Conservation (phyloP, 192 early-diverging fungal species). For the Entomortierella chlamydospora region DNA sequence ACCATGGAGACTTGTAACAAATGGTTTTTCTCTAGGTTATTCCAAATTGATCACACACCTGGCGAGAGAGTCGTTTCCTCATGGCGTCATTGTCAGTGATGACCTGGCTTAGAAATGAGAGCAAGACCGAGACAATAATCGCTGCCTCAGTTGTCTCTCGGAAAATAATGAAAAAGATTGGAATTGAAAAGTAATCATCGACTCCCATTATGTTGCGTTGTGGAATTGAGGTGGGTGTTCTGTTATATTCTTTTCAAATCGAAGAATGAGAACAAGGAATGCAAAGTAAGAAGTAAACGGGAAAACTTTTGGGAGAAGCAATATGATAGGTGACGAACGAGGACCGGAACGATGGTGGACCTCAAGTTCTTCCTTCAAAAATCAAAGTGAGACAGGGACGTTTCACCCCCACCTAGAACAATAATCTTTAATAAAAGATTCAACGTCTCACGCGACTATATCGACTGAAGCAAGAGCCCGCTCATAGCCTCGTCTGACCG, state of each 20-base stretch:
- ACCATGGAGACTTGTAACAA: no score
- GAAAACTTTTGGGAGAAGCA: not conserved
- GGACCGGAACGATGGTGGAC: no score
- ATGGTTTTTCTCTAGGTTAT: not conserved
- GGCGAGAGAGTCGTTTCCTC: constrained; percentile 35
- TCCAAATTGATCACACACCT: constrained; percentile 12
- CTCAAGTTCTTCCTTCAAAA: not conserved
- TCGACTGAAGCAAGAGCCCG: constrained; percentile 39
- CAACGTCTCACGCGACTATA: no score
- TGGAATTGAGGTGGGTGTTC: not conserved
- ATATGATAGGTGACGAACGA: not conserved
- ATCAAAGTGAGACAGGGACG: not conserved
- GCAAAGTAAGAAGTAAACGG: no score
- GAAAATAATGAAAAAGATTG: constrained; percentile 82
- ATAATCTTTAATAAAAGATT: no score
- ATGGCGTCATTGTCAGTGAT: constrained; percentile 26
- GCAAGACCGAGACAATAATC: constrained; percentile 86
- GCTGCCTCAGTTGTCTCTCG: constrained; percentile 88
- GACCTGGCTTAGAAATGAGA: constrained; percentile 69
- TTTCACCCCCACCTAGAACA: no score
- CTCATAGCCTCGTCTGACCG: constrained; percentile 41
- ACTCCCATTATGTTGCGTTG: constrained; percentile 8
- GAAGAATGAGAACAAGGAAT: not conserved
- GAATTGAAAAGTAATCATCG: constrained; percentile 52
- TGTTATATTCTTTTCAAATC: no score